Evolutionary conservation across 345 rosid species (phyloP).

Genomic region (Dimocarpus longan): DNA sequence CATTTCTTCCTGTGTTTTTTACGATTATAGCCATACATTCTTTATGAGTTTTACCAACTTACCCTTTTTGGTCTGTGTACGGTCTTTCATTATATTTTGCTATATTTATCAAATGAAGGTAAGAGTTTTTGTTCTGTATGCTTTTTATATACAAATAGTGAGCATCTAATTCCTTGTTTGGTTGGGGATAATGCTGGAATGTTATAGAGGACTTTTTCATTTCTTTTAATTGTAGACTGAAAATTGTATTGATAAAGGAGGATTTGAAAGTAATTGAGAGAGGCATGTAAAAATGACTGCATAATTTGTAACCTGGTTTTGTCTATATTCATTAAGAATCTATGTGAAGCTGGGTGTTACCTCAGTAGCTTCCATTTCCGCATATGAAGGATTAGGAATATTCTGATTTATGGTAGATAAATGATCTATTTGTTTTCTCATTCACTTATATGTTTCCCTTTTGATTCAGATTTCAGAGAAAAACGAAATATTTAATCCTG

Average conservation of each 20-base stretch:
- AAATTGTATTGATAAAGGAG: background rate
- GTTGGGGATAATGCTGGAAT: background rate
- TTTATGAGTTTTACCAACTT: background rate
- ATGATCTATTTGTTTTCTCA: background rate
- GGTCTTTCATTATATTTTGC: background rate
- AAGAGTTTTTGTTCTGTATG: background rate
- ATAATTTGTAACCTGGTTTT: too few relatives aligned
- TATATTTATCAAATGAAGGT: background rate
- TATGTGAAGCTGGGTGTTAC: background rate
- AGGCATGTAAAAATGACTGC: background rate
- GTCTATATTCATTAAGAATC: background rate
- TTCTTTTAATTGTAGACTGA: background rate
- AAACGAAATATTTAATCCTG: constrained; percentile 18
- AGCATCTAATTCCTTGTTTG: background rate
- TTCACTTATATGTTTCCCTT: background rate
- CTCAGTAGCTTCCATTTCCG: background rate
- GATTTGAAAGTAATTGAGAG: background rate
- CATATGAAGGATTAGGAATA: background rate
- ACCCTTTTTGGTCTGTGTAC: background rate
- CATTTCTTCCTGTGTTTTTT: background rate
- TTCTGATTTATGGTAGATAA: background rate
- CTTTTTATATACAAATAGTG: background rate
- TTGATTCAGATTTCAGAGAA: constrained; percentile 26
- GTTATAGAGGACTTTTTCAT: background rate
- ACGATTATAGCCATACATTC: background rate